Base-by-base conservation (phyloP, 2,329 filamentous ascomycete species). In the Penicillium corylophilum region DNA sequence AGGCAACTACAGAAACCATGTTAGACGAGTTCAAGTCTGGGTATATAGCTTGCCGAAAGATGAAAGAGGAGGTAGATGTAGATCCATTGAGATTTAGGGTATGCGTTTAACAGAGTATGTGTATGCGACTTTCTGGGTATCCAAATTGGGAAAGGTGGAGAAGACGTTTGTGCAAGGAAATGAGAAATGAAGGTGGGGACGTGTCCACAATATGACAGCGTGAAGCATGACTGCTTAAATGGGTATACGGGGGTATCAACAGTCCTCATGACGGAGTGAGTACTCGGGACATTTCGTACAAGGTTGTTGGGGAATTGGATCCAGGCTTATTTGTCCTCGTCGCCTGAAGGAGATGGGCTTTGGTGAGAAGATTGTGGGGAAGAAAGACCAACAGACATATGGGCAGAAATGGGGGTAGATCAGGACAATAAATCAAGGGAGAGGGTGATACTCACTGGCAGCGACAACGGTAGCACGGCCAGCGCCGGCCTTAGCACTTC, bases 401-500 rank as follows among this genome's bases (percentile, higher is more conserved):
- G 12, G 47, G 23, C 20, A 22, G 44, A 48, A 24, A 46, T 44
- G 38, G 43, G 43, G 46, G 39, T 54, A 46, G 45, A 59, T 36
- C 47, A 40, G 23, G 42, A 24, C 40, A 54, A 51, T 22, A 16
- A 46, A 43, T 42, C 18, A 46, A 45, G 43, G 49, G 53, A 29
- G 55, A 42, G 51, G 50, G 35, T 16, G 44, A 64, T 50, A 75
- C 74, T 74, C 60, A 76, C 74, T 64, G 43, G 71, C 63, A 56
- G 71, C 67, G 56, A 71, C 62, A 55, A 66, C 60, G 15, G 66
- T 60, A 51, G 66, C 71, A 29, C 74, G 64, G 9, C 66, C 59
- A 41, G 68, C 65, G 28, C 71, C 73, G 7, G 68, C 63, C 48
- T 66, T 71, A 15, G 67, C 69, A 40, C 65, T 69, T 33, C 72